Conservation (phyloP, 2,329 filamentous ascomycete species). For the Aspergillus persii region DNA sequence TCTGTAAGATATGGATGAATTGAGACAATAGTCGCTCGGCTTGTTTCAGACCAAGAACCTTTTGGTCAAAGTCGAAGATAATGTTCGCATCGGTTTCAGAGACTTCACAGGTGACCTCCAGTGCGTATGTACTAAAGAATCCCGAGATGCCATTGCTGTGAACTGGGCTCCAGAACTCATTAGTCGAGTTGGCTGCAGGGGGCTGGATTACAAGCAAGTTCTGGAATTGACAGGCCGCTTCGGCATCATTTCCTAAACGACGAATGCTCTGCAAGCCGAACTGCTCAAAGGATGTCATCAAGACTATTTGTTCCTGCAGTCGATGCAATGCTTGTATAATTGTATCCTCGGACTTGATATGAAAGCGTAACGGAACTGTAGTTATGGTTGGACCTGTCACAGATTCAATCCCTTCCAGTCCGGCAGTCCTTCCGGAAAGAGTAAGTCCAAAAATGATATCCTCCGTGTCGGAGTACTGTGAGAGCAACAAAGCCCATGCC, state of each 20-base stretch:
- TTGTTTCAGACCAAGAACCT: background rate
- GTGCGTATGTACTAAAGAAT: background rate
- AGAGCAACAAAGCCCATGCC: slow-evolving; percentile 38
- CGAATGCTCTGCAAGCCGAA: slow-evolving; percentile 49
- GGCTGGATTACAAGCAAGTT: slow-evolving; percentile 39
- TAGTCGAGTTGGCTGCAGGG: background rate
- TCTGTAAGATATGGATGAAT: background rate
- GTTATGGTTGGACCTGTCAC: slow-evolving; percentile 26
- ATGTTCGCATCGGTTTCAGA: background rate
- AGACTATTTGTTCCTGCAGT: slow-evolving; percentile 53
- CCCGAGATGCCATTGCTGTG: background rate
- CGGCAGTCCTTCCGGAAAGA: slow-evolving; percentile 39
- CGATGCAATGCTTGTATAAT: slow-evolving; percentile 49
- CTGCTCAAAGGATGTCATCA: slow-evolving; percentile 60
- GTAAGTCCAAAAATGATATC: slow-evolving; percentile 44
- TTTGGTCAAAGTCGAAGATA: background rate
- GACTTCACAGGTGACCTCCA: background rate
- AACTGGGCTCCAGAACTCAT: background rate
- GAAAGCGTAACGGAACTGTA: slow-evolving; percentile 14
- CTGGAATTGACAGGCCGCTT: slow-evolving; percentile 40
- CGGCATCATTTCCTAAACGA: slow-evolving; percentile 46
- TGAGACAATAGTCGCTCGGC: background rate
- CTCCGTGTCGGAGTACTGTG: slow-evolving; percentile 32
- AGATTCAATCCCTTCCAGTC: slow-evolving; percentile 35
- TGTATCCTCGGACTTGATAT: slow-evolving; percentile 19